Percentiles rank a stretch among this genome's conserved stretches.
phyloP scores from a whole-genome alignment of 1,284 basidiomycete species.

The Ustilago crameri region DNA sequence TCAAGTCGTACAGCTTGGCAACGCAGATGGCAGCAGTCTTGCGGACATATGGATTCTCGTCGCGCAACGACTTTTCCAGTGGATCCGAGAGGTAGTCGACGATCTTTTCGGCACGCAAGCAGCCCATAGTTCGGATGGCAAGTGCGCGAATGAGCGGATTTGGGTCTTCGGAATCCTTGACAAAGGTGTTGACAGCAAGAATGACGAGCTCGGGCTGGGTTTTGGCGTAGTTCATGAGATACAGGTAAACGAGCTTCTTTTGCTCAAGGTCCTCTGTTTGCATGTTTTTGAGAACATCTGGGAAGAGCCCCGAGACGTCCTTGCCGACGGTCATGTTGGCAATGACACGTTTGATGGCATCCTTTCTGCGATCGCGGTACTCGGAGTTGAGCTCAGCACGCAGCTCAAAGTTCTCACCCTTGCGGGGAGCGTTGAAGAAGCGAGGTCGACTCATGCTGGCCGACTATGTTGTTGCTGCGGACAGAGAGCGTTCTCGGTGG shows the following conservation, averaged over 20 bases:
- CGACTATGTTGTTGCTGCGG: not conserved
- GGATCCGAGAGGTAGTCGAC: slow-evolving; percentile 97
- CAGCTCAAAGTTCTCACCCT: slow-evolving; percentile 67
- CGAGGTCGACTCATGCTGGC: slow-evolving; percentile 62
- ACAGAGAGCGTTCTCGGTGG: not conserved
- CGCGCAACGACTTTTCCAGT: slow-evolving; percentile 85
- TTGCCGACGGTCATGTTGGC: slow-evolving; percentile 96
- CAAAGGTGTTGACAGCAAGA: slow-evolving; percentile 97
- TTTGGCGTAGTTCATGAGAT: slow-evolving; percentile 98
- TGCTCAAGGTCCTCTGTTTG: slow-evolving; percentile 91
- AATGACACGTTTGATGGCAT: slow-evolving; percentile 87
- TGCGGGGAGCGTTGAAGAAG: slow-evolving; percentile 68
- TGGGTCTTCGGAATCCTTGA: slow-evolving; percentile 90
- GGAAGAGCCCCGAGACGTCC: slow-evolving; percentile 92
- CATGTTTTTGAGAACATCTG: slow-evolving; percentile 98
- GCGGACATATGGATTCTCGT: slow-evolving; percentile 87
- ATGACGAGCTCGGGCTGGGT: slow-evolving; percentile 98
- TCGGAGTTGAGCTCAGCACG: slow-evolving; percentile 81
- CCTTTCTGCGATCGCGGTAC: slow-evolving; percentile 92
- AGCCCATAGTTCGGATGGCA: slow-evolving; percentile 97
- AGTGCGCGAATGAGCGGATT: slow-evolving; percentile 96
- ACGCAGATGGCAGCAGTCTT: slow-evolving; percentile 96
- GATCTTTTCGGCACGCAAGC: slow-evolving; percentile 96
- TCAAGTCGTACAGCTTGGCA: slow-evolving; percentile 95
- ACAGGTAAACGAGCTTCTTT: slow-evolving; percentile 97